phyloP scores from a whole-genome alignment of 2,329 filamentous ascomycete species.

The Colletotrichum sansevieriae region DNA sequence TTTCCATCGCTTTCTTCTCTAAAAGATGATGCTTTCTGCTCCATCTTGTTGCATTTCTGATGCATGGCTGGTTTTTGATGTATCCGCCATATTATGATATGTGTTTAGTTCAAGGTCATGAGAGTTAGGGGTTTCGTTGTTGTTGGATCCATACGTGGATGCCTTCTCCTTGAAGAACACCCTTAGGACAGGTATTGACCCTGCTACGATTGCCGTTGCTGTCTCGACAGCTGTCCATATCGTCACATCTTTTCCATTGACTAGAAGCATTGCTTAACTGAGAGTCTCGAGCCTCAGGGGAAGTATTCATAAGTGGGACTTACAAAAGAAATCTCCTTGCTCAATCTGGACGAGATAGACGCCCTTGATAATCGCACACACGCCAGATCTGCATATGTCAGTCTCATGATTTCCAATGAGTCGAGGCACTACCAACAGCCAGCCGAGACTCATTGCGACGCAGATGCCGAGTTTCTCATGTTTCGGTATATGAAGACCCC shows the following conservation, averaged over 20 bases:
- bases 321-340: conserved; percentile 28
- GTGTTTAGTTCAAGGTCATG: conserved; percentile 24
- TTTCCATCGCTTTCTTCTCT: background rate
- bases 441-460: conserved; percentile 44
- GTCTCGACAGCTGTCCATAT: conserved; percentile 49
- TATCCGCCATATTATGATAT: conserved; percentile 1
- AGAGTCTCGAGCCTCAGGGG: too few relatives aligned
- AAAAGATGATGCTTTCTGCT: background rate
- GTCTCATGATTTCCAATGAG: too few relatives aligned
- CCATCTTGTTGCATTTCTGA: background rate
- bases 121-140: conserved; percentile 9
- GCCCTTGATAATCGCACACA: conserved; percentile 30
- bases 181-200: conserved; percentile 51
- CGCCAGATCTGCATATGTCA: conserved; percentile 15
- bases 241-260: conserved; percentile 43
- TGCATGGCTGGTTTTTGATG: background rate
- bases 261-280: conserved; percentile 3
- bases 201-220: conserved; percentile 47
- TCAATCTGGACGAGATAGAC: conserved; percentile 35
- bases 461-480: conserved; percentile 48
- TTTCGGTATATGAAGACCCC: conserved; percentile 48
- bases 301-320: background rate
- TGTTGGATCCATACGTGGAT: conserved; percentile 24
- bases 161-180: conserved; percentile 45
- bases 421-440: conserved; percentile 43